Conservation (phyloP, 139 green algal genomes). For the Marvania coccoides region DNA sequence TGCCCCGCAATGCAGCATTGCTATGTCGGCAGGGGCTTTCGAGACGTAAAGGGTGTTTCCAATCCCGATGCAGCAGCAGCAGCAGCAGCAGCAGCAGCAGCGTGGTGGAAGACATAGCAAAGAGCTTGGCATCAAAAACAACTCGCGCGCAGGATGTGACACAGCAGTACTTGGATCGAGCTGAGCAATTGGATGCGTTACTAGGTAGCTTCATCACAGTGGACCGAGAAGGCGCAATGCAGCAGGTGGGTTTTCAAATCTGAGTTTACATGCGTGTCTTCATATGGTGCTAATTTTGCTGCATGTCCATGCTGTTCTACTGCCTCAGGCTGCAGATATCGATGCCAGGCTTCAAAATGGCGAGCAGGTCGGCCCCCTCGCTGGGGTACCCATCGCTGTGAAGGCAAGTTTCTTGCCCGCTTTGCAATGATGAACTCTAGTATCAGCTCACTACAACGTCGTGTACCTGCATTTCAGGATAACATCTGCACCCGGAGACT, state of each 20-base stretch:
- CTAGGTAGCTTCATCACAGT: slow-evolving; percentile 44
- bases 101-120: background rate
- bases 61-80: background rate
- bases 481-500: slow-evolving; percentile 86
- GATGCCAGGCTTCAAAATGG: slow-evolving; percentile 17
- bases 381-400: slow-evolving; percentile 76
- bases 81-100: background rate
- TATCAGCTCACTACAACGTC: background rate
- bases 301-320: background rate
- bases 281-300: background rate
- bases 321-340: slow-evolving; percentile 18
- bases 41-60: background rate
- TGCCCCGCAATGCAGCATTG: background rate
- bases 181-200: slow-evolving; percentile 21
- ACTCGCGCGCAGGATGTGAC: slow-evolving; percentile 37
- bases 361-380: slow-evolving; percentile 42
- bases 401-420: slow-evolving; percentile 51
- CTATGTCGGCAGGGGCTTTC: background rate
- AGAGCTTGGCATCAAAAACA: background rate
- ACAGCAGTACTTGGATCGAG: slow-evolving; percentile 30
- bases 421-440: background rate
- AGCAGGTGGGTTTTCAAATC: slow-evolving; percentile 5
- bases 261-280: background rate
- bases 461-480: slow-evolving; percentile 50
- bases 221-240: slow-evolving; percentile 14